phyloP scores from a whole-genome alignment of 805 yeast genomes.

The Myxozyma neglecta region DNA sequence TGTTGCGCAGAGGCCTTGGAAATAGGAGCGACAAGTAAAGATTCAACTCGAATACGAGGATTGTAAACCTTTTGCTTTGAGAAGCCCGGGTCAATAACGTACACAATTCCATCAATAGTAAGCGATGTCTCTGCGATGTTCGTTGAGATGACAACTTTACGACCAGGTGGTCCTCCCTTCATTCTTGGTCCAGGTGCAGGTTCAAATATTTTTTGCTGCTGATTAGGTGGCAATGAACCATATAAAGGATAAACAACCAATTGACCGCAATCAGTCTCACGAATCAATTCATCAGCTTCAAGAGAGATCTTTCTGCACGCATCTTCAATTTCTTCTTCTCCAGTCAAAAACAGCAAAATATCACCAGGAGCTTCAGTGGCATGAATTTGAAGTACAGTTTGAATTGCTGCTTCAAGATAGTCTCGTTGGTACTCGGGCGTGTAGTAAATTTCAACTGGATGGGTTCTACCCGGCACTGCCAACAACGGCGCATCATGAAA shows the following conservation, averaged over 20 bases:
- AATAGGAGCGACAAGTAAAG: conserved; percentile 89
- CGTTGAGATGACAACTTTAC: conserved; percentile 89
- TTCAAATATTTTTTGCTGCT: conserved; percentile 90
- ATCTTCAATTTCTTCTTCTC: conserved; percentile 98
- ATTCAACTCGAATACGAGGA: conserved; percentile 93
- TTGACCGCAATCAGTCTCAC: conserved; percentile 92
- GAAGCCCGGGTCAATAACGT: conserved; percentile 96
- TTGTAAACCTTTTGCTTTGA: conserved; percentile 95
- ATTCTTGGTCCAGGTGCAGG: conserved; percentile 77
- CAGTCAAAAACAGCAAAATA: conserved; percentile 80
- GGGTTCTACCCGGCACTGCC: conserved; percentile 98
- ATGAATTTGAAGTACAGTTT: conserved; percentile 94
- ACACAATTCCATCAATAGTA: conserved; percentile 96
- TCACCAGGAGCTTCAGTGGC: conserved; percentile 96
- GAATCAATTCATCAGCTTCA: conserved; percentile 83
- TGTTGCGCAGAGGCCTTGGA: conserved; percentile 98
- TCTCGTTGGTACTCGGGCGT: conserved; percentile 97
- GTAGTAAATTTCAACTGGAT: conserved; percentile 93
- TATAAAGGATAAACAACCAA: conserved; percentile 86
- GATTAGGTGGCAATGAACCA: conserved; percentile 95
- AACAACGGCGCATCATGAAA: conserved; percentile 89
- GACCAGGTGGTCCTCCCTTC: conserved; percentile 84
- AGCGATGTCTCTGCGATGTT: conserved; percentile 97
- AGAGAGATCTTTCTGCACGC: conserved; percentile 85
- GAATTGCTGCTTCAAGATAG: conserved; percentile 88